These are phyloP conservation scores for Trypanosoma conorhini DNA, from an alignment of 208 protist genomes.

Conservation along the genomic window DNA sequence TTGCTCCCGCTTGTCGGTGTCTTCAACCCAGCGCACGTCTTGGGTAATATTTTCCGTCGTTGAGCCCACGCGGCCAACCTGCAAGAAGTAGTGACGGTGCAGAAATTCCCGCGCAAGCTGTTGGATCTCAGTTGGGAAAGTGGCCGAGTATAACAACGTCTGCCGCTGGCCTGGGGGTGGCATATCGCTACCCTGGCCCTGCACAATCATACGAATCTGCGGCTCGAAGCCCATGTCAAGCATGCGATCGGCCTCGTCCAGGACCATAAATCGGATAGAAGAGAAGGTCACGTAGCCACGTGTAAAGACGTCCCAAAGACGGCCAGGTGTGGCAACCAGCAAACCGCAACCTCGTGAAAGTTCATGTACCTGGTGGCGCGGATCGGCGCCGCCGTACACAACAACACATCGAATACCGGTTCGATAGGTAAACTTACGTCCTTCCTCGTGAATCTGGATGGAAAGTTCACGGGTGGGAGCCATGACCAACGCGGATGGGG, in stretches of 20 bases:
- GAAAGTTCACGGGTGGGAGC: slow-evolving; percentile 98
- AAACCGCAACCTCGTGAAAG: slow-evolving; percentile 96
- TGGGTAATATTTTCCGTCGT: slow-evolving; percentile 98
- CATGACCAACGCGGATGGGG: slow-evolving; percentile 94
- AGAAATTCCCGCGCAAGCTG: slow-evolving; percentile 98
- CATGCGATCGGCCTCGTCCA: slow-evolving; percentile 99
- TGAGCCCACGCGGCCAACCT: slow-evolving; percentile 98
- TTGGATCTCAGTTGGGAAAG: slow-evolving; percentile 99
- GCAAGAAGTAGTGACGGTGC: slow-evolving; percentile 96
- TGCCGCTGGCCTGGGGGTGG: slow-evolving; percentile 95
- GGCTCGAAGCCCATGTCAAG: slow-evolving; percentile 99
- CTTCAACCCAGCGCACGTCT: slow-evolving; percentile 92
- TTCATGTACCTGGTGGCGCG: slow-evolving; percentile 95
- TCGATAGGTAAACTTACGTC: slow-evolving; percentile 96
- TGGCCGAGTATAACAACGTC: slow-evolving; percentile 99
- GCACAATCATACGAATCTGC: slow-evolving; percentile 98
- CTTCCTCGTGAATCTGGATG: slow-evolving; percentile 98
- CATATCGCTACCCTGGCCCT: slow-evolving; percentile 95
- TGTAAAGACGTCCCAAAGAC: slow-evolving; percentile 86
- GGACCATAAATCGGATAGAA: slow-evolving; percentile 94
- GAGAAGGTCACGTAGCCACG: slow-evolving; percentile 87
- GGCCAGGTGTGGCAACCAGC: slow-evolving; percentile 92
- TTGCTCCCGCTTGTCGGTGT: slow-evolving; percentile 75
- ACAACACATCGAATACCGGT: slow-evolving; percentile 94
- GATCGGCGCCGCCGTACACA: slow-evolving; percentile 98